Percentiles rank a stretch among this genome's conserved stretches.
Conservation (phyloP, 169 alveolate species). For the Cryptosporidium felis region DNA sequence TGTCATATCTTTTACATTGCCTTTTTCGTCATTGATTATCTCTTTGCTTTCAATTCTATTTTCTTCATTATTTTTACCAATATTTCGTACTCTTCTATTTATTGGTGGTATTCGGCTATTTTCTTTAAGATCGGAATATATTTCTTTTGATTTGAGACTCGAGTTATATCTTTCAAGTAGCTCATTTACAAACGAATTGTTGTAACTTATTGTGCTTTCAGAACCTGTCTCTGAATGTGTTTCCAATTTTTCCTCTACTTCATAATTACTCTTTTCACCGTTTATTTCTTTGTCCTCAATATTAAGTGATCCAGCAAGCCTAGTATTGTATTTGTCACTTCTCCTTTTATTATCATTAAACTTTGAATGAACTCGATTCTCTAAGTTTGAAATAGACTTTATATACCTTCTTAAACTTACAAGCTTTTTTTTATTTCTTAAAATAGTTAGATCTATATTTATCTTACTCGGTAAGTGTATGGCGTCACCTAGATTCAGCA, state of each 20-base stretch:
- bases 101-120: not conserved
- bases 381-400: not conserved
- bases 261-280: too few species aligned
- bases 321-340: too few species aligned
- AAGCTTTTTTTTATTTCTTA: constrained; percentile 33
- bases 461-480: too few species aligned
- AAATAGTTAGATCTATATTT: constrained; percentile 31
- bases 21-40: not conserved
- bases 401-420: not conserved
- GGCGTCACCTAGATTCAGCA: too few species aligned
- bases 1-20: not conserved
- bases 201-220: constrained; percentile 31
- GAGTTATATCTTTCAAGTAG: constrained; percentile 27
- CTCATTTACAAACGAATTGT: constrained; percentile 20
- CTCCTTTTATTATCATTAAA: too few species aligned
- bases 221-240: not conserved
- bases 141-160: not conserved
- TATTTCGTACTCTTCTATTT: not conserved
- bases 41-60: not conserved
- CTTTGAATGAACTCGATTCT: not conserved
- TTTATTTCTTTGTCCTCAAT: too few species aligned
- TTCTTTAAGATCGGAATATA: not conserved
- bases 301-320: too few species aligned
- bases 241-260: not conserved
- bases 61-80: not conserved